phyloP scores from a whole-genome alignment of 2,329 filamentous ascomycete species.

The Dothistroma septosporum region DNA sequence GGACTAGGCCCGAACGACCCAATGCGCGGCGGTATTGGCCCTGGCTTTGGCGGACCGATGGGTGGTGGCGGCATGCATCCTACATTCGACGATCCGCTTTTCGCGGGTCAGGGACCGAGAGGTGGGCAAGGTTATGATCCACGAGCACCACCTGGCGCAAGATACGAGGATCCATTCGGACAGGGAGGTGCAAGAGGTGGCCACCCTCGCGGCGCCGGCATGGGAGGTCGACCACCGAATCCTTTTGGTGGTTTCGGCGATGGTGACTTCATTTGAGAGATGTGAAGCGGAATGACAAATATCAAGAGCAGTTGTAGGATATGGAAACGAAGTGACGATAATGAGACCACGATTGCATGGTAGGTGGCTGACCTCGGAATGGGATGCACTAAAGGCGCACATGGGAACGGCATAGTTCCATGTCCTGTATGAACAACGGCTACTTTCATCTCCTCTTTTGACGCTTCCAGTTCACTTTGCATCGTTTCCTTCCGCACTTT shows the following conservation, averaged over 20 bases:
- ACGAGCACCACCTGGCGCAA: slow-evolving; percentile 77
- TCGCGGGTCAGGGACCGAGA: slow-evolving; percentile 52
- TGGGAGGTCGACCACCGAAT: slow-evolving; percentile 51
- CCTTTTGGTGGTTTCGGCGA: slow-evolving; percentile 59
- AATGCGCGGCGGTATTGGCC: slow-evolving; percentile 60
- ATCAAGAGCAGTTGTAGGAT: neutral
- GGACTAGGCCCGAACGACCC: slow-evolving; percentile 84
- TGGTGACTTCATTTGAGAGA: slow-evolving; percentile 54
- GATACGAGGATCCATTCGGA: slow-evolving; percentile 84
- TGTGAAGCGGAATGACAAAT: neutral
- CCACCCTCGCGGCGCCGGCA: slow-evolving; percentile 44
- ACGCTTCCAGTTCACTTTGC: too few relatives aligned
- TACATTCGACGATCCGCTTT: slow-evolving; percentile 87
- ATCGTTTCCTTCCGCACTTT: too few relatives aligned
- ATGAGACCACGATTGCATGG: neutral
- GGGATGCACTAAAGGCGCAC: neutral
- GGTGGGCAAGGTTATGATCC: slow-evolving; percentile 56
- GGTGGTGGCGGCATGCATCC: slow-evolving; percentile 85
- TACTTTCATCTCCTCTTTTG: neutral
- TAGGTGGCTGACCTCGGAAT: neutral
- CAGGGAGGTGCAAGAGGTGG: slow-evolving; percentile 54
- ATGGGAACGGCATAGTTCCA: neutral
- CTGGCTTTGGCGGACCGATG: slow-evolving; percentile 48
- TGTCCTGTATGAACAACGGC: neutral
- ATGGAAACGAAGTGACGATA: neutral